Conservation (phyloP, 495 filamentous ascomycete species). For the Penicillium cinerascens region DNA sequence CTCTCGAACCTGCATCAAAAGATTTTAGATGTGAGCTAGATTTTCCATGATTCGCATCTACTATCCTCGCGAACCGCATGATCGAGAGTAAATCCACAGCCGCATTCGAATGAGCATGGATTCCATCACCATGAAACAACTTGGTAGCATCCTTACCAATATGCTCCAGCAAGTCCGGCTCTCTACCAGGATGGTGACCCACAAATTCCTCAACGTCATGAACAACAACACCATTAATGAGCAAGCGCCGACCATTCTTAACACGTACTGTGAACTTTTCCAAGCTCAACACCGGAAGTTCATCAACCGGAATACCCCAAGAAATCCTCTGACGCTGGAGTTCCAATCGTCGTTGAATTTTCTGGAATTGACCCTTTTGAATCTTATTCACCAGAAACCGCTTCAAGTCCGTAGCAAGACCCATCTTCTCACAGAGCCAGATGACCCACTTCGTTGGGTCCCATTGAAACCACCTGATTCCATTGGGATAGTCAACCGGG, state of each 20-base stretch:
- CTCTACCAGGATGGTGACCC: conserved; percentile 89
- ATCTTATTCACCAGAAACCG: conserved; percentile 93
- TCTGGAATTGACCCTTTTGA: conserved; percentile 90
- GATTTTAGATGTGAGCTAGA: too few species aligned
- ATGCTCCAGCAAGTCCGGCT: conserved; percentile 74
- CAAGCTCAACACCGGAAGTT: conserved; percentile 60
- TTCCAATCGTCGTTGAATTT: conserved; percentile 92
- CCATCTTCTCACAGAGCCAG: conserved; percentile 82
- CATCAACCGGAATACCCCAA: conserved; percentile 57
- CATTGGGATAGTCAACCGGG: conserved; percentile 94
- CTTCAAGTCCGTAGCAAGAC: conserved; percentile 87
- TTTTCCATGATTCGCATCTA: background rate
- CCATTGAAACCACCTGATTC: conserved; percentile 90
- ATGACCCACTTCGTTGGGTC: conserved; percentile 96
- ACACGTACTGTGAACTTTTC: conserved; percentile 82
- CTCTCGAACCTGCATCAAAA: too few species aligned
- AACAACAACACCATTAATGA: conserved; percentile 83
- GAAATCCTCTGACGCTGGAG: conserved; percentile 79
- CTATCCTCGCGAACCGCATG: background rate
- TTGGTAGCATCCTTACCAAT: conserved; percentile 94
- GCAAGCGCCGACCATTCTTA: conserved; percentile 75
- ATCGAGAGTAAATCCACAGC: conserved; percentile 36
- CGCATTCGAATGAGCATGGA: conserved; percentile 91
- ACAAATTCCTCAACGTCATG: conserved; percentile 91
- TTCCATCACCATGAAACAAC: conserved; percentile 87